Base-by-base conservation (phyloP, 768 basidiomycete genomes). In the Xerocomus brunneocitrinus region DNA sequence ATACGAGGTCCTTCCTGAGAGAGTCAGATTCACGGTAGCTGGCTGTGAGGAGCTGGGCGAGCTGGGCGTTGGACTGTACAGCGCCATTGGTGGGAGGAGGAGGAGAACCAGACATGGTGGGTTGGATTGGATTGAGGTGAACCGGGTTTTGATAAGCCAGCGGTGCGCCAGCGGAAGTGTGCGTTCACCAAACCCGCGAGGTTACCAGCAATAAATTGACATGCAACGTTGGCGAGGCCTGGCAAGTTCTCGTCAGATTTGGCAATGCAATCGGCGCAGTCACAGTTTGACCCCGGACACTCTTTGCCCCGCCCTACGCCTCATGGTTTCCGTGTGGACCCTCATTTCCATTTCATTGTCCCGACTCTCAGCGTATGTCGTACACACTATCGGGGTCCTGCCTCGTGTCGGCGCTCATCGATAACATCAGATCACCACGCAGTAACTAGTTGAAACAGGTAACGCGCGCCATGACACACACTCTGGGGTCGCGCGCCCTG, bases 21-120 rank as follows among this genome's bases (percentile, higher is more conserved):
- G 49, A 12, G 10, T 86, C 84, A 34, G 69, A 64, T 42, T 86
- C 83, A 58, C 71, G 71, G 60, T 80, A 80, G 43, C 79, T 74
- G 35, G 76, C 71, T 5, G 78, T 63, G 62, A 87, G 81, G 45
- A 86, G 75, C 7, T 72, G 59, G 13, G 84, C 83, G 61, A 87
- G 81, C 53, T 79, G 76, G 1, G 81, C 70, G 58, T 81, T 74
- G 16, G 76, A 74, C 27, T 68, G 65, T 5, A 61, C 36, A 27
- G 63, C 9, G 3, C 55, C 58, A 32, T 59, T 60, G 0, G 67
- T 56, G 2, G 66, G 63, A 0, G 55, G 39, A 24, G 58, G 55
- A 5, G 64, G 62, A 0, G 65, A 57, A 54, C 50, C 30, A 24
- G 66, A 65, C 65, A 64, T 62, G 30, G 38, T 27, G 35, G 40